Evolutionary conservation across 2,329 filamentous ascomycete genomes (phyloP).

Genomic region (Colletotrichum sp.): DNA sequence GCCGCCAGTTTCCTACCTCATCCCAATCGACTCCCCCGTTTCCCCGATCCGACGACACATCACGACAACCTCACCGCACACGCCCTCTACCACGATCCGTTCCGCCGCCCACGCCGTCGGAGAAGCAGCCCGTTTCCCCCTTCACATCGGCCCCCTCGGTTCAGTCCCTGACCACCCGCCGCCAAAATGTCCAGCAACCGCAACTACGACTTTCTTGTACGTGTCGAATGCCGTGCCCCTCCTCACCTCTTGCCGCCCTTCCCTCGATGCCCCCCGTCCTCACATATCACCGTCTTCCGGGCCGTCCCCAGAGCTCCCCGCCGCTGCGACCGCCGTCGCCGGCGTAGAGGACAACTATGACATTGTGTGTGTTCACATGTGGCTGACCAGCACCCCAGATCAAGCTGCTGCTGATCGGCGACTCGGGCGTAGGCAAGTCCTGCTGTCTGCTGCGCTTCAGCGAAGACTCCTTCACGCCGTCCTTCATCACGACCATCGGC

Average conservation of each 20-base stretch:
- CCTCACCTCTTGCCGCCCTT: constrained; percentile 15
- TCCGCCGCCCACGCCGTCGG: neutral
- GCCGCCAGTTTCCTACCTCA: constrained; percentile 2
- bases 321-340: neutral
- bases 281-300: neutral
- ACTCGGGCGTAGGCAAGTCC: constrained; percentile 96
- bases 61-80: neutral
- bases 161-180: constrained; percentile 22
- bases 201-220: constrained; percentile 99
- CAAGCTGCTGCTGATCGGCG: constrained; percentile 94
- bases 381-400: constrained; percentile 62
- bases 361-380: constrained; percentile 20
- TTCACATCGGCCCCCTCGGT: constrained; percentile 11
- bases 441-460: constrained; percentile 97
- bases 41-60: constrained; percentile 15
- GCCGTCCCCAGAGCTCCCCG: neutral
- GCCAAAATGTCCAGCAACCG: constrained; percentile 88
- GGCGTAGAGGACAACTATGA: constrained; percentile 17
- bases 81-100: neutral
- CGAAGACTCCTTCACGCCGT: constrained; percentile 96
- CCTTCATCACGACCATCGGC: constrained; percentile 98
- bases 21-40: constrained; percentile 4
- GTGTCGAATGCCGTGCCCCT: constrained; percentile 36
- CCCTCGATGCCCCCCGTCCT: neutral
- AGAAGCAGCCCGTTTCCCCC: neutral